Percentiles rank a stretch among this genome's conserved stretches.
Conservation (phyloP, 1,139 yeast genomes). For the Candida tropicalis region DNA sequence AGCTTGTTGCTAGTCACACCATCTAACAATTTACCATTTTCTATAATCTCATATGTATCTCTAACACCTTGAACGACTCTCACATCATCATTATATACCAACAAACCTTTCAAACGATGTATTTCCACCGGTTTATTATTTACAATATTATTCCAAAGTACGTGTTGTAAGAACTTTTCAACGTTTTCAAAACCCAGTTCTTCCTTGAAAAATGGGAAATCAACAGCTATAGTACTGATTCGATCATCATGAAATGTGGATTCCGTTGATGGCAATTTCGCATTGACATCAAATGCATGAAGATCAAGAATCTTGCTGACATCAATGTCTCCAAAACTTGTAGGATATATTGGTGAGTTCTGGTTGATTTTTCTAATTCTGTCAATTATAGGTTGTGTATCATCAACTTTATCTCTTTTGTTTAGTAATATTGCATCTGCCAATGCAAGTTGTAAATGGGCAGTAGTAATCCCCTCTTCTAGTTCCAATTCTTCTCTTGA, state of each 20-base stretch:
- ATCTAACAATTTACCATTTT: constrained; percentile 45
- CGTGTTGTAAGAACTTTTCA: constrained; percentile 63
- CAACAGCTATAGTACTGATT: constrained; percentile 62
- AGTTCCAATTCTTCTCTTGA: constrained; percentile 31
- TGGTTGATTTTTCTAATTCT: constrained; percentile 64
- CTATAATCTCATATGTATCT: constrained; percentile 82
- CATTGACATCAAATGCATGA: constrained; percentile 70
- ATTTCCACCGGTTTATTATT: constrained; percentile 57
- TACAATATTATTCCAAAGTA: constrained; percentile 66
- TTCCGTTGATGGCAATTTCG: constrained; percentile 27
- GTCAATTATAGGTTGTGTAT: constrained; percentile 25
- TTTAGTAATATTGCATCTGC: constrained; percentile 84
- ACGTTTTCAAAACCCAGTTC: constrained; percentile 38
- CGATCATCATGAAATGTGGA: constrained; percentile 48
- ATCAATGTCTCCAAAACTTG: constrained; percentile 73
- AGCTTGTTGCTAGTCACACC: constrained; percentile 52
- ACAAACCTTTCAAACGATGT: constrained; percentile 80
- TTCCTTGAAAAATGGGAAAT: constrained; percentile 47
- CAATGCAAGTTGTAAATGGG: constrained; percentile 85
- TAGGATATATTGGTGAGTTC: constrained; percentile 65
- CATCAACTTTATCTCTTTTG: constrained; percentile 59
- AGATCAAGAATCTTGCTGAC: constrained; percentile 65
- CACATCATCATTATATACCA: constrained; percentile 45
- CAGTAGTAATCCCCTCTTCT: constrained; percentile 68
- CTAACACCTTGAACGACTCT: constrained; percentile 91